Evolutionary conservation across 768 basidiomycete species (phyloP).

Genomic region (Chalciporus pseudorubinellus): DNA sequence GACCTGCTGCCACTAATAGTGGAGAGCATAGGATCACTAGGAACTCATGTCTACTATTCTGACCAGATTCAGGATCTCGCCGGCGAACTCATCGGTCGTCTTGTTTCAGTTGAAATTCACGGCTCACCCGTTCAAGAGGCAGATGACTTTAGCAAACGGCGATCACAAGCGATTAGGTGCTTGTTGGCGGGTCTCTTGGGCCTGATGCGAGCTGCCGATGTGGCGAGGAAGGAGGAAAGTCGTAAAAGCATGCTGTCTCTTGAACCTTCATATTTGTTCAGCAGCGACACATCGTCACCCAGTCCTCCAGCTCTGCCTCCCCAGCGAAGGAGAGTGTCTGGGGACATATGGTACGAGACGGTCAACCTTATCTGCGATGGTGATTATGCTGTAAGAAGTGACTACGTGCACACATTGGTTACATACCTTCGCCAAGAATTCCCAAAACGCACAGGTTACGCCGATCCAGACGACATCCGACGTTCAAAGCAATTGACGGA

Average conservation of each 20-base stretch:
- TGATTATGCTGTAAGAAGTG: constrained; percentile 73
- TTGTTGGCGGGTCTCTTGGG: constrained; percentile 69
- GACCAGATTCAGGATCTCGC: constrained; percentile 95
- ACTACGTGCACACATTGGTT: constrained; percentile 71
- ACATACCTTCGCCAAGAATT: constrained; percentile 79
- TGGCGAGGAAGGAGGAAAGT: constrained; percentile 25
- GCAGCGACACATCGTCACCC: constrained; percentile 26
- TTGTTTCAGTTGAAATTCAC: constrained; percentile 67
- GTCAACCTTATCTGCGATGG: constrained; percentile 79
- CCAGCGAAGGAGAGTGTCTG: constrained; percentile 66
- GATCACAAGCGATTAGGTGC: constrained; percentile 67
- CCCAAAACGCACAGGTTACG: constrained; percentile 54
- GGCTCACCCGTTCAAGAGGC: constrained; percentile 46
- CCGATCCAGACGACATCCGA: constrained; percentile 46
- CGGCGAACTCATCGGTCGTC: constrained; percentile 74
- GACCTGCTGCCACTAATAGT: constrained; percentile 65
- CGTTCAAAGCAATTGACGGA: constrained; percentile 47
- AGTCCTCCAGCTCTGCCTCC: constrained; percentile 38
- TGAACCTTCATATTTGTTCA: constrained; percentile 27
- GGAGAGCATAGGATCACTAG: constrained; percentile 77
- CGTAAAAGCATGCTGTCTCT: constrained; percentile 13
- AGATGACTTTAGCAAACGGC: constrained; percentile 39
- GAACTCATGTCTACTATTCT: constrained; percentile 91
- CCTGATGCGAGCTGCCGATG: constrained; percentile 62
- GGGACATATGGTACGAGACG: constrained; percentile 91